Base-by-base conservation (phyloP, 2,329 filamentous ascomycete species). In the Leptographium wingfieldii region DNA sequence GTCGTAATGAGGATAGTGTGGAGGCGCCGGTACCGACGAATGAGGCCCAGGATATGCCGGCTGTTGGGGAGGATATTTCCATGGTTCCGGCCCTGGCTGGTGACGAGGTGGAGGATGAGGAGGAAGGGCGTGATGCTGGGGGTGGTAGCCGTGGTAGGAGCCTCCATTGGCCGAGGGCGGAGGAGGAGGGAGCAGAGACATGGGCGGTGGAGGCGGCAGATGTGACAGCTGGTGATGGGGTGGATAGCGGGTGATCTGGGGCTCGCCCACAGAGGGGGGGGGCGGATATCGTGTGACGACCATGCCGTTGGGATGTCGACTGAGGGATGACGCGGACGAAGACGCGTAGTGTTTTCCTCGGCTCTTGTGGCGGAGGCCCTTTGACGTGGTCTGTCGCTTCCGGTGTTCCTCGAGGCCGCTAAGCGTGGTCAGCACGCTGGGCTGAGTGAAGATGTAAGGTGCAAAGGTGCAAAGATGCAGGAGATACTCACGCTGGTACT, bases 401-500 rank as follows among this genome's bases (percentile, higher is more conserved):
- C 64, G 63, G n/a, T 66, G 64, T 19, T 65, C 65, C 43, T 66
- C 64, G 38, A 67, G 64, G 57, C 66, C 67, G 10, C 66, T 68
- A 60, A 27, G 43, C 16, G 35, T n/a, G 27, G 10, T 57, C 22
- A 33, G 19, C 51, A 22, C 9, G 5, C 25, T 16, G 1, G 48
- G 76, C 33, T 35, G 22, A 22, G 22, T 22, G 22, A 22, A 22
- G 22, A 4, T 7, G 29, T 4, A 31, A 31, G 29, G 29, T 31
- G 29, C 29, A 31, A 7, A 31, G 29, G 7, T 7, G 29, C 4
- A 7, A 31, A 35, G 33, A 35, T 35, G 33, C 33, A 35, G 9
- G 33, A 35, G 33, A 35, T 35, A 35, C 79, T 77, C 74, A 82
- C 80, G 74, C 76, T 64, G 77, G 77, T 54, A 74, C 73, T 64